These are phyloP conservation scores for Mitragyna speciosa DNA, from an alignment of 257 asterid species.

Conservation along the genomic window DNA sequence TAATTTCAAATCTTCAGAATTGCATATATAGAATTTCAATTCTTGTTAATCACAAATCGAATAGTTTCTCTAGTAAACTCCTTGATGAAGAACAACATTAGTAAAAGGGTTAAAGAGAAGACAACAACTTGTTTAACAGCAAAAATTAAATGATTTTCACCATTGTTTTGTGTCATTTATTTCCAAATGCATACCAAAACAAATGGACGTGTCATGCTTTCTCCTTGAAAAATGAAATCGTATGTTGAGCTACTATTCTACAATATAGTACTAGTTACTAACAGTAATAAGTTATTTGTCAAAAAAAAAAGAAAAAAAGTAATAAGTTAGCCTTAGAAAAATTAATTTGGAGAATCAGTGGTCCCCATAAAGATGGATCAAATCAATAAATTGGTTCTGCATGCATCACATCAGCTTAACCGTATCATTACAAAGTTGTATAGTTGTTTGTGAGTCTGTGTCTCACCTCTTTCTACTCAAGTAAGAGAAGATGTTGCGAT, in stretches of 20 bases:
- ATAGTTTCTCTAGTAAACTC: background rate
- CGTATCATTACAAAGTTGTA: background rate
- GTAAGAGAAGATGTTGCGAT: too few relatives aligned
- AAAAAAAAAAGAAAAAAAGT: slow-evolving; percentile 16
- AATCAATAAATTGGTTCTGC: slow-evolving; percentile 1
- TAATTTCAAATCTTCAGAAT: background rate
- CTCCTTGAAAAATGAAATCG: slow-evolving; percentile 13
- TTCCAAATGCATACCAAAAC: background rate
- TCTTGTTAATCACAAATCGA: background rate
- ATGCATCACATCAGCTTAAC: slow-evolving; percentile 17
- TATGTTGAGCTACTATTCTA: background rate
- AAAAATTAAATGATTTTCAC: background rate
- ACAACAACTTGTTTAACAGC: background rate
- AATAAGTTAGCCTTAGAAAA: background rate
- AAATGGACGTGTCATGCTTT: slow-evolving; percentile 8
- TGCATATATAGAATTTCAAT: background rate
- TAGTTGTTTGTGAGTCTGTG: background rate
- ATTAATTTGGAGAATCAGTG: slow-evolving; percentile 14
- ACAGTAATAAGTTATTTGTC: background rate
- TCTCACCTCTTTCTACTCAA: background rate
- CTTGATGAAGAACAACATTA: background rate
- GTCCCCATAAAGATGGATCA: slow-evolving; percentile 19
- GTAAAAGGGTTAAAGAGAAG: background rate
- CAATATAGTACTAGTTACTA: background rate
- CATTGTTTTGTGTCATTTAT: background rate